Evolutionary conservation across 495 filamentous ascomycete species (phyloP).

Genomic region (Chaetomium tenue): DNA sequence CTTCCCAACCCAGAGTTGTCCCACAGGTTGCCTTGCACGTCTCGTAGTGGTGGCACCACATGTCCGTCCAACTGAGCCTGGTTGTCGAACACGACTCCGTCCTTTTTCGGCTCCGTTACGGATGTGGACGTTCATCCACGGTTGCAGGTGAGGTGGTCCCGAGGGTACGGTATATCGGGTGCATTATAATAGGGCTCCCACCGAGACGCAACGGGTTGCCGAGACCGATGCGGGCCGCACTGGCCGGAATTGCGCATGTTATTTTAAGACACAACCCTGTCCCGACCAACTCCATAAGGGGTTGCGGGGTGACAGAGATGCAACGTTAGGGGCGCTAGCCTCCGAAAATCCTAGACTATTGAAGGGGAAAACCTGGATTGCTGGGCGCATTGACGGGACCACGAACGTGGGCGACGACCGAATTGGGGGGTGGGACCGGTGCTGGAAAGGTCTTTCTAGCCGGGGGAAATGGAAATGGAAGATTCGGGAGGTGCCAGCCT

Average conservation of each 20-base stretch:
- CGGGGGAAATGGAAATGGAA: conserved; percentile 16
- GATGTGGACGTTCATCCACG: too few relatives aligned
- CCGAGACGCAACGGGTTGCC: neutral
- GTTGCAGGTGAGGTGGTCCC: neutral
- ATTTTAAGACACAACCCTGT: conserved; percentile 21
- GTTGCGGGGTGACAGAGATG: conserved; percentile 20
- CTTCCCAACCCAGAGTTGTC: too few relatives aligned
- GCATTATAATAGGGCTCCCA: neutral
- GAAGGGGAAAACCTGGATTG: conserved; percentile 25
- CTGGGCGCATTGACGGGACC: conserved; percentile 18
- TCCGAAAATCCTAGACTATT: conserved; percentile 24
- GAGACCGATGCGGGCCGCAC: conserved; percentile 14
- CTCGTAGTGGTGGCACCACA: too few relatives aligned
- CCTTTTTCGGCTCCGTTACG: too few relatives aligned
- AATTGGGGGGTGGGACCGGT: conserved; percentile 12
- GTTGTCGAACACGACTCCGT: too few relatives aligned
- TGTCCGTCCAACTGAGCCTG: too few relatives aligned
- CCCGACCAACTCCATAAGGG: conserved; percentile 1
- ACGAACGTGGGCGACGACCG: conserved; percentile 3
- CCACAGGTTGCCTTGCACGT: too few relatives aligned
- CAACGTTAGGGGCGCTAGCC: conserved; percentile 21
- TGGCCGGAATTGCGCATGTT: conserved; percentile 15
- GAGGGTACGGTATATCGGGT: neutral
- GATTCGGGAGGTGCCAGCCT: conserved; percentile 8
- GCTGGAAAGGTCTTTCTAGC: conserved; percentile 11